Conservation (phyloP, 768 basidiomycete species). For the Agaricus sinodeliciosus region DNA sequence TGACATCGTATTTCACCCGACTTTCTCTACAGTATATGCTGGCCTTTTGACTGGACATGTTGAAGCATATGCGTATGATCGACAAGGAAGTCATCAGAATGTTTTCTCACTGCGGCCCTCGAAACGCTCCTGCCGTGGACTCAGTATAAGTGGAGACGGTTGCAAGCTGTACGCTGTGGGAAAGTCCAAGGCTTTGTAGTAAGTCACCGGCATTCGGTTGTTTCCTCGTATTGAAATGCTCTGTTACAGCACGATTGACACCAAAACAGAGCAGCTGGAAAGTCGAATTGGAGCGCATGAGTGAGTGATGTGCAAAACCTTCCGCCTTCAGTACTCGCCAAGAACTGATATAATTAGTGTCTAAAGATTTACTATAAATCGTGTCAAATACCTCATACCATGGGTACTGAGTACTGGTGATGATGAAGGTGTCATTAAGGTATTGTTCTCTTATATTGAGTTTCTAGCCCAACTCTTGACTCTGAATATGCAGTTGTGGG, state of each 20-base stretch:
- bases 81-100: slow-evolving; percentile 50
- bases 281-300: slow-evolving; percentile 55
- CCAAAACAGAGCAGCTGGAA: slow-evolving; percentile 44
- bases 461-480: background rate
- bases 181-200: slow-evolving; percentile 78
- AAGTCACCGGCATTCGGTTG: slow-evolving; percentile 22
- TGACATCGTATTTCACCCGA: slow-evolving; percentile 85
- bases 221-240: slow-evolving; percentile 4
- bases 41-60: slow-evolving; percentile 79
- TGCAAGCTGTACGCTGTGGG: slow-evolving; percentile 68
- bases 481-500: slow-evolving; percentile 69
- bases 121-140: slow-evolving; percentile 76
- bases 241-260: slow-evolving; percentile 56
- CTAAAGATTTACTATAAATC: slow-evolving; percentile 76
- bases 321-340: background rate
- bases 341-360: slow-evolving; percentile 27
- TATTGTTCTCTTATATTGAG: slow-evolving; percentile 21
- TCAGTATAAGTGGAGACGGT: slow-evolving; percentile 66
- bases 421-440: slow-evolving; percentile 93
- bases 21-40: slow-evolving; percentile 59
- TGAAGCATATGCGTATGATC: slow-evolving; percentile 76
- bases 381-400: slow-evolving; percentile 64
- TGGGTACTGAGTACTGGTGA: slow-evolving; percentile 82
- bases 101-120: slow-evolving; percentile 65
- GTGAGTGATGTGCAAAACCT: slow-evolving; percentile 35